phyloP scores from a whole-genome alignment of 306 rosid species.

The Delonix regia region DNA sequence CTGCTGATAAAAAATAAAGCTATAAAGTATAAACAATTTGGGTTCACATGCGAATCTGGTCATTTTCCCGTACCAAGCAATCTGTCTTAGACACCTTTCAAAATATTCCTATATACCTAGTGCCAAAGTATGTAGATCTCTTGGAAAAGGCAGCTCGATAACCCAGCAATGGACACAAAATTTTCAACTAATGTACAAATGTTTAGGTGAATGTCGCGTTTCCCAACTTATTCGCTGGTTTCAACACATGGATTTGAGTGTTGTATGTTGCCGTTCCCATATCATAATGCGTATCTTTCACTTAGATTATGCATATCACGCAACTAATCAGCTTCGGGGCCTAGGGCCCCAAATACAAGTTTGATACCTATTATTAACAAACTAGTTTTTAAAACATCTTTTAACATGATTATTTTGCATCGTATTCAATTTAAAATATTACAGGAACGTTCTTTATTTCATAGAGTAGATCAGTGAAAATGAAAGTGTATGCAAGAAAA shows the following conservation, averaged over 20 bases:
- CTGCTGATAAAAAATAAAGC: conserved; percentile 19
- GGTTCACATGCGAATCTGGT: conserved; percentile 5
- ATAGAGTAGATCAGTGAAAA: not conserved
- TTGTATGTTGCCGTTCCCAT: not conserved
- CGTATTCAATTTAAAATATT: not conserved
- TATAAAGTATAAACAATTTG: not conserved
- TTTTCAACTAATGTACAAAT: not conserved
- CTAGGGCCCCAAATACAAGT: not conserved
- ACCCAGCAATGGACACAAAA: not conserved
- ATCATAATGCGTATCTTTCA: not conserved
- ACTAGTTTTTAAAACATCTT: not conserved
- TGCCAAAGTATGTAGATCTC: not conserved
- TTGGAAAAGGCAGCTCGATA: not conserved
- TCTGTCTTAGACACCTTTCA: not conserved
- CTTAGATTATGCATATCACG: not conserved
- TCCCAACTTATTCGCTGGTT: not conserved
- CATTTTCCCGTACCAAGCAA: not conserved
- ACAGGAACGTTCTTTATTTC: not conserved
- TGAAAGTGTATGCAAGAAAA: too few species aligned
- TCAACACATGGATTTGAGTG: not conserved
- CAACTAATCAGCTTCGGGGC: not conserved
- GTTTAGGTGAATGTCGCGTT: conserved; percentile 11
- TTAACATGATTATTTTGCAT: not conserved
- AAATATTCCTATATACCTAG: not conserved
- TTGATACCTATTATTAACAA: not conserved